These are phyloP conservation scores for Funneliformis geosporum DNA, from an alignment of 192 early-diverging fungal species.

Conservation along the genomic window DNA sequence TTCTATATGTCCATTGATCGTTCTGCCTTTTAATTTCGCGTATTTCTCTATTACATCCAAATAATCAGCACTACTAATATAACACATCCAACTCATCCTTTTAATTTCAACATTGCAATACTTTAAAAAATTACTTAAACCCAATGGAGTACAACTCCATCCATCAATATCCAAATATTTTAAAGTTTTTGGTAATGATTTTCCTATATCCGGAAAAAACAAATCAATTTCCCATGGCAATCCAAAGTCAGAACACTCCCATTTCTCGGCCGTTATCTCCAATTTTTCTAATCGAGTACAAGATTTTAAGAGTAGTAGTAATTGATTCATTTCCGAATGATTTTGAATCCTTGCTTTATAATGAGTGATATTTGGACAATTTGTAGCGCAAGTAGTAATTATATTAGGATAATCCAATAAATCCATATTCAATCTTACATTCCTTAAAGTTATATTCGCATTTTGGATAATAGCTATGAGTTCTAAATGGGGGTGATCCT, in stretches of 20 bases:
- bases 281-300: neutral
- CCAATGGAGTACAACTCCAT: neutral
- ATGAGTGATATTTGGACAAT: slow-evolving; percentile 1
- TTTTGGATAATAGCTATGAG: neutral
- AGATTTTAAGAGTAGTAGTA: neutral
- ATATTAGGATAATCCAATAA: neutral
- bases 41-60: neutral
- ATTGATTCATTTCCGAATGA: neutral
- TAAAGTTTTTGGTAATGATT: neutral
- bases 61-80: neutral
- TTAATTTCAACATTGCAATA: neutral
- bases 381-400: neutral
- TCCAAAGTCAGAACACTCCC: neutral
- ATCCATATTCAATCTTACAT: slow-evolving; percentile 9
- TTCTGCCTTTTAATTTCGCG: neutral
- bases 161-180: neutral
- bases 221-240: neutral
- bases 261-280: neutral
- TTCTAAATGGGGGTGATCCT: neutral
- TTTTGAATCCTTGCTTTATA: neutral
- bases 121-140: neutral
- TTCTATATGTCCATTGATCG: neutral
- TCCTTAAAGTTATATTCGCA: neutral
- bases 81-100: neutral
- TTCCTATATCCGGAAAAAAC: neutral